A percentile compares a stretch with the other conserved stretches of the same genome.
Conservation (phyloP, 176 grass and related monocot species). For the Alloteropsis semialata region DNA sequence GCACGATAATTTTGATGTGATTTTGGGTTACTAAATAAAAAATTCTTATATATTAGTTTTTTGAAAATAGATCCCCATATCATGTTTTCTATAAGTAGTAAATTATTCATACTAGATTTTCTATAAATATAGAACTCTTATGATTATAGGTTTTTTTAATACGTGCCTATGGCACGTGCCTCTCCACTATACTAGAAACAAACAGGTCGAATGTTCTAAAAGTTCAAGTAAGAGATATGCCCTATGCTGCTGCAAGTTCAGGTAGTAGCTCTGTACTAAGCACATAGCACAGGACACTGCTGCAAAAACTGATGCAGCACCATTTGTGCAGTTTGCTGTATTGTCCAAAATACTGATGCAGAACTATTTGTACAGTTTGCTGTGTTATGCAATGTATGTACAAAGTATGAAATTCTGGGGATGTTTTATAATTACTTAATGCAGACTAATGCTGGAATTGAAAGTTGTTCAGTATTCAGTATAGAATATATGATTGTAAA, state of each 20-base stretch:
- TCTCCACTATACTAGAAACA: conserved; percentile 28
- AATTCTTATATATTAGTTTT: no score
- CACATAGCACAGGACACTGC: background rate
- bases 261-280: background rate
- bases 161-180: no score
- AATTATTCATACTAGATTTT: no score
- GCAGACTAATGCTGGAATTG: background rate
- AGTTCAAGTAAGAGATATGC: conserved; percentile 48
- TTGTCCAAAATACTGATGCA: background rate
- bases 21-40: no score
- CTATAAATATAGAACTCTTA: no score
- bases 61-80: no score
- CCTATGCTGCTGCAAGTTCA: conserved; percentile 8
- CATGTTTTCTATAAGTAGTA: no score
- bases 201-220: conserved; percentile 4
- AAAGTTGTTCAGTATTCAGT: background rate
- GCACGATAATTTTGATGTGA: no score
- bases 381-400: background rate
- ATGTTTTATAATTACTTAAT: background rate
- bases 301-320: background rate
- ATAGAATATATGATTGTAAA: background rate
- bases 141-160: no score
- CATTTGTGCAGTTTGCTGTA: background rate
- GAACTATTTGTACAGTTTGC: background rate
- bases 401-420: background rate